Evolutionary conservation across 2,329 filamentous ascomycete species (phyloP).

Genomic region (Fusarium pilosicola): DNA sequence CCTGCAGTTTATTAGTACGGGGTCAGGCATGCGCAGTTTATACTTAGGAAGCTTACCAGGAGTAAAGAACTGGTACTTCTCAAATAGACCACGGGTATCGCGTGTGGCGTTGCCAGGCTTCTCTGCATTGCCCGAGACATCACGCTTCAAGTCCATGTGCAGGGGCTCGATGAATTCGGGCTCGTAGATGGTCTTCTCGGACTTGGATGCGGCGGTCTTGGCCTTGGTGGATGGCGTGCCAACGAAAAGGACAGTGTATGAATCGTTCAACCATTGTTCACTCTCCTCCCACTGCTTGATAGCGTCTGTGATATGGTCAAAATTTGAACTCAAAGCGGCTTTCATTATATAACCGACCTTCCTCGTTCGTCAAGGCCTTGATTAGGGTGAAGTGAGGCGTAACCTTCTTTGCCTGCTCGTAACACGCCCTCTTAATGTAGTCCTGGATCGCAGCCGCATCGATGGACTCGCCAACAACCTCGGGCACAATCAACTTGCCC

Average conservation of each 20-base stretch:
- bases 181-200: constrained; percentile 66
- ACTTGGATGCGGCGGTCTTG: constrained; percentile 8
- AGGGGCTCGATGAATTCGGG: constrained; percentile 69
- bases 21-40: neutral
- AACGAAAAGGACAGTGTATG: constrained; percentile 81
- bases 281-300: constrained; percentile 14
- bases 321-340: neutral
- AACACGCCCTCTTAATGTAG: constrained; percentile 60
- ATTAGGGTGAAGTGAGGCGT: constrained; percentile 55
- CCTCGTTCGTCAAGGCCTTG: constrained; percentile 52
- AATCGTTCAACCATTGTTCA: constrained; percentile 46
- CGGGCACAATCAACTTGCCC: constrained; percentile 61
- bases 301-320: constrained; percentile 18
- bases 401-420: constrained; percentile 49
- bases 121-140: constrained; percentile 48
- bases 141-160: constrained; percentile 80
- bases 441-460: constrained; percentile 53
- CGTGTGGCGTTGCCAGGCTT: constrained; percentile 51
- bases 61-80: constrained; percentile 94
- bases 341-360: constrained; percentile 53
- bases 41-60: constrained; percentile 67
- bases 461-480: constrained; percentile 64
- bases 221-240: constrained; percentile 62
- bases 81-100: constrained; percentile 73
- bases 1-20: constrained; percentile 59